A percentile compares a stretch with the other conserved stretches of the same genome.
Conservation (phyloP, 31 red algal species). For the Endocladia muricata region DNA sequence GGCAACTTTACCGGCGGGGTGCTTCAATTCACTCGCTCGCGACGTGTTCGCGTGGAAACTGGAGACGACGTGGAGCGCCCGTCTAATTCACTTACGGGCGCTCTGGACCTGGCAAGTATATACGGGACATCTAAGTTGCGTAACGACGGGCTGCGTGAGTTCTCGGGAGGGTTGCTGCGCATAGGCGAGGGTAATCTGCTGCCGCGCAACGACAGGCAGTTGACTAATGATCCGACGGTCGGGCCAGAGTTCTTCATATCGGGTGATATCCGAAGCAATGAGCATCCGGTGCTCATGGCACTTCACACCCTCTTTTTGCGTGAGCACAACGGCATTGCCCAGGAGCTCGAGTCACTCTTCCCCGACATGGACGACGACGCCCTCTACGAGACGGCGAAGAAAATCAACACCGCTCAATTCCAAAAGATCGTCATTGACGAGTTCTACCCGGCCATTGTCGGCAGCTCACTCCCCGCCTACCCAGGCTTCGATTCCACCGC, state of each 20-base stretch:
- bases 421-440: constrained; percentile 65
- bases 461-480: constrained; percentile 9
- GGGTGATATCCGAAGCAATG: constrained; percentile 60
- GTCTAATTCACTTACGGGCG: constrained; percentile 28
- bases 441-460: constrained; percentile 41
- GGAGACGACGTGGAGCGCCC: constrained; percentile 25
- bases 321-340: constrained; percentile 51
- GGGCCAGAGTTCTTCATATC: constrained; percentile 31
- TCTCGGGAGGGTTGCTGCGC: constrained; percentile 16
- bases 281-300: constrained; percentile 36
- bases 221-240: constrained; percentile 11
- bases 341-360: constrained; percentile 5
- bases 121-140: constrained; percentile 33
- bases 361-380: neutral
- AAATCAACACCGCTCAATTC: constrained; percentile 42
- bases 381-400: constrained; percentile 31
- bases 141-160: constrained; percentile 13
- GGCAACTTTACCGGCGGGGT: neutral
- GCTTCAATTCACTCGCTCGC: constrained; percentile 28
- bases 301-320: constrained; percentile 58
- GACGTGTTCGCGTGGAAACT: neutral
- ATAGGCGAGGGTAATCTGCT: constrained; percentile 7
- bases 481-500: constrained; percentile 16
- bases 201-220: constrained; percentile 31
- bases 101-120: constrained; percentile 40